Evolutionary conservation across 2,329 filamentous ascomycete genomes (phyloP).

Genomic region (Sporothrix humicola): DNA sequence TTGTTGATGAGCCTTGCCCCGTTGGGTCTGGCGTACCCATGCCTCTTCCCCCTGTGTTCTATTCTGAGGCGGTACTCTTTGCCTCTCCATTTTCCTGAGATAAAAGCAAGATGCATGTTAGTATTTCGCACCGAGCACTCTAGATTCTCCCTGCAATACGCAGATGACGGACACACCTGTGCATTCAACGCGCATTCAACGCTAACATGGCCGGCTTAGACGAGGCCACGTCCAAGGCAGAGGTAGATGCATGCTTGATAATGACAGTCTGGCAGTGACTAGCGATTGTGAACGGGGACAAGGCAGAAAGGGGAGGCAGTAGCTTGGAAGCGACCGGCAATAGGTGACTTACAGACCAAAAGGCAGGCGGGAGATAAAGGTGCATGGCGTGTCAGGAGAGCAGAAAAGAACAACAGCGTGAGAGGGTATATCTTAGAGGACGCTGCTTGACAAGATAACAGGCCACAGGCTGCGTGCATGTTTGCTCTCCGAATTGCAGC

Average conservation of each 20-base stretch:
- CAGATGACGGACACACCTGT: background rate
- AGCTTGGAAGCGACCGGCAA: background rate
- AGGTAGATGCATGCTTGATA: background rate
- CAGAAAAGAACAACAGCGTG: background rate
- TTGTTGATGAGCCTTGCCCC: background rate
- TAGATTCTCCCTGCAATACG: background rate
- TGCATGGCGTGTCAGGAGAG: slow-evolving; percentile 15
- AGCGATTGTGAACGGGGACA: background rate
- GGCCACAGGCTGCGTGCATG: background rate
- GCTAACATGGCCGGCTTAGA: background rate
- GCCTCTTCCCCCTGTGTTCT: background rate
- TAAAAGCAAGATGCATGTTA: background rate
- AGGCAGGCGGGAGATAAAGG: background rate
- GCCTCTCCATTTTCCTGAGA: background rate
- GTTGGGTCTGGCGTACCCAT: slow-evolving; percentile 5
- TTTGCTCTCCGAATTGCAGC: background rate
- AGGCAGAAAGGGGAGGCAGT: background rate
- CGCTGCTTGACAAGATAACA: background rate
- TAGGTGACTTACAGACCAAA: background rate
- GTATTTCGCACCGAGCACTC: no score
- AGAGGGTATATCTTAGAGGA: background rate
- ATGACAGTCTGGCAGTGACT: background rate
- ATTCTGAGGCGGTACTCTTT: no score
- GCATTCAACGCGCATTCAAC: no score
- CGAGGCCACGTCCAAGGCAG: slow-evolving; percentile 7